Conservation (phyloP, 139 green algal species). For the Tetraselmis chui region DNA sequence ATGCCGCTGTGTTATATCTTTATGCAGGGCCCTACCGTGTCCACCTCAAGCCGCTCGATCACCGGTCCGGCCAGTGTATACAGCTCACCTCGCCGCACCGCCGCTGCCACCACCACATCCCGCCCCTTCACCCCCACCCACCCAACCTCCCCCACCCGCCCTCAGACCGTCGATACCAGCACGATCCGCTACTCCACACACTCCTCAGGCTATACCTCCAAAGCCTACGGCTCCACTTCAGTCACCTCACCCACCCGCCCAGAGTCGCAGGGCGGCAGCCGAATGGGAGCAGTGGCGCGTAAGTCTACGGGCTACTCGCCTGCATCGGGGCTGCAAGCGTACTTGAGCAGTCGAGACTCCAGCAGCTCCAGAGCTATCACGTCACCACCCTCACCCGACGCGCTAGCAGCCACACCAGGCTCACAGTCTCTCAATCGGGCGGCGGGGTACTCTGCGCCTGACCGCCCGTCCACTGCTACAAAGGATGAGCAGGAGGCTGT, state of each 20-base stretch:
- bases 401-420: too few relatives aligned
- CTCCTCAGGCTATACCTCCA: not conserved
- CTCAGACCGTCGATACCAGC: not conserved
- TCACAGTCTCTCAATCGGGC: too few relatives aligned
- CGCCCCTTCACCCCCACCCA: not conserved
- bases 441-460: too few relatives aligned
- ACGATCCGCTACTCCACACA: not conserved
- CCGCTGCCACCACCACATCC: too few relatives aligned
- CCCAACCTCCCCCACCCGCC: not conserved
- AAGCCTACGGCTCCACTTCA: too few relatives aligned
- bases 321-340: not conserved
- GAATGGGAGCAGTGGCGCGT: too few relatives aligned
- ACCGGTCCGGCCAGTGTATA: not conserved
- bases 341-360: not conserved
- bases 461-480: too few relatives aligned
- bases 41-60: not conserved
- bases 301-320: too few relatives aligned
- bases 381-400: too few relatives aligned
- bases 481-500: too few relatives aligned
- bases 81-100: not conserved
- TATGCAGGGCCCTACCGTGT: not conserved
- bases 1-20: too few relatives aligned
- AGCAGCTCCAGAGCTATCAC: too few relatives aligned
- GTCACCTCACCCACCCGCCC: not conserved
- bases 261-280: not conserved